A percentile compares a stretch with the other conserved stretches of the same genome.
Evolutionary conservation across 768 basidiomycete genomes (phyloP).

Genomic region (Wakefieldia striispora): DNA sequence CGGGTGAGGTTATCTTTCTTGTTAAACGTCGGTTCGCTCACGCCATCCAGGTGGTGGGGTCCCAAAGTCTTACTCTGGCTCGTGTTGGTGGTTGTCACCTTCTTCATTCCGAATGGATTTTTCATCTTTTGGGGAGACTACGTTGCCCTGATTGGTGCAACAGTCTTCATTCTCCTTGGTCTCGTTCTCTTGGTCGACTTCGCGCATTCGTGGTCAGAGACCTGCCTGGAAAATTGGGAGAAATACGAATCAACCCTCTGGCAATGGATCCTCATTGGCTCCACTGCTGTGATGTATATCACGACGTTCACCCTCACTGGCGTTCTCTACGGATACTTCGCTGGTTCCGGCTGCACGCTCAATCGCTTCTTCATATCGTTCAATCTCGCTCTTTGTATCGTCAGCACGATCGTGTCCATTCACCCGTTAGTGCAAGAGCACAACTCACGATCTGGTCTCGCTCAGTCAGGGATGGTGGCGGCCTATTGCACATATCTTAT

Average conservation of each 20-base stretch:
- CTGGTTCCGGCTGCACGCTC: conserved; percentile 78
- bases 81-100: conserved; percentile 73
- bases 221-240: conserved; percentile 95
- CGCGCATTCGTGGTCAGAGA: conserved; percentile 98
- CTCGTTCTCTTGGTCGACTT: conserved; percentile 98
- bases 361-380: conserved; percentile 98
- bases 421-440: conserved; percentile 86
- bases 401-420: conserved; percentile 80
- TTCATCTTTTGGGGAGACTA: conserved; percentile 99
- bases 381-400: conserved; percentile 78
- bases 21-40: conserved; percentile 13
- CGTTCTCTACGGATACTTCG: conserved; percentile 90
- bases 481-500: conserved; percentile 96
- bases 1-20: conserved; percentile 53
- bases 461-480: conserved; percentile 96
- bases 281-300: conserved; percentile 86
- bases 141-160: conserved; percentile 86
- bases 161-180: conserved; percentile 93
- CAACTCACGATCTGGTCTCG: conserved; percentile 92
- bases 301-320: conserved; percentile 83
- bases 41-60: conserved; percentile 85
- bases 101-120: conserved; percentile 96
- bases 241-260: conserved; percentile 81
- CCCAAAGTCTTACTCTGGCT: conserved; percentile 93
- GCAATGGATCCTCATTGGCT: conserved; percentile 95